Base-by-base conservation (phyloP, 2,329 filamentous ascomycete genomes). In the Cladobotryum protrusum region DNA sequence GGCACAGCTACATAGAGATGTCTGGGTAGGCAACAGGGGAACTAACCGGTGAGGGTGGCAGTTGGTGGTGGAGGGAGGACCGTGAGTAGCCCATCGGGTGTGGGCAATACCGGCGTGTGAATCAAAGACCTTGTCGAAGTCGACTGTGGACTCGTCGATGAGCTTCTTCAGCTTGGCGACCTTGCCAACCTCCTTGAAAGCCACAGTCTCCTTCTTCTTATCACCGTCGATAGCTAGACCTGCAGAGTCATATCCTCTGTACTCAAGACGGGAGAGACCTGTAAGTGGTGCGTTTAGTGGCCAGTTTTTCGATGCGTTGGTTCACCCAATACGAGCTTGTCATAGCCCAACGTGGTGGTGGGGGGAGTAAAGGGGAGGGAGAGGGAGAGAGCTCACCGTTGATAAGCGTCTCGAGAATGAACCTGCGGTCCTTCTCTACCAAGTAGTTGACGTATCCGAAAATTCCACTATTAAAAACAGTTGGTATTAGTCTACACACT, bases 371-470 rank as follows among this genome's bases (percentile, higher is more conserved):
- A 15, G 8, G 14, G 19, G 11, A 45, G 24, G 17, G 14, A 15
- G 8, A 13, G 19, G 11, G 33, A 14, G 17, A 11, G 34, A 54
- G 75, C 85, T 72, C 73, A 90, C 90, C 92, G 77, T 97, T 96
- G 71, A 96, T 87, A 61, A 99, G 81, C 56, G 92, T 97, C 70
- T 96, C 85, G 67, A 97, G 81, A 71, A 97, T 95, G 76, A 87
- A 95, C 74, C 89, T 91, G 71, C 93, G 84, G 77, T 97, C 92
- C 82, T 95, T 96, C 81, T 97, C 93, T 70, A 97, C 90, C 70
- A 97, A 78, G 76, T 97, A 97, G 79, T 97, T 97, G 78, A 97
- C 89, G 81, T 97, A 97, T 65, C 92, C 92, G 77, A 97, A 95
- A 74, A 93, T 95, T 72, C 89, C 89, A 85, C 88, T 92, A 58